A percentile compares a stretch with the other conserved stretches of the same genome.
These are phyloP conservation scores for Suhomyces xylopsoci DNA, from an alignment of 805 yeast genomes.

Conservation along the genomic window DNA sequence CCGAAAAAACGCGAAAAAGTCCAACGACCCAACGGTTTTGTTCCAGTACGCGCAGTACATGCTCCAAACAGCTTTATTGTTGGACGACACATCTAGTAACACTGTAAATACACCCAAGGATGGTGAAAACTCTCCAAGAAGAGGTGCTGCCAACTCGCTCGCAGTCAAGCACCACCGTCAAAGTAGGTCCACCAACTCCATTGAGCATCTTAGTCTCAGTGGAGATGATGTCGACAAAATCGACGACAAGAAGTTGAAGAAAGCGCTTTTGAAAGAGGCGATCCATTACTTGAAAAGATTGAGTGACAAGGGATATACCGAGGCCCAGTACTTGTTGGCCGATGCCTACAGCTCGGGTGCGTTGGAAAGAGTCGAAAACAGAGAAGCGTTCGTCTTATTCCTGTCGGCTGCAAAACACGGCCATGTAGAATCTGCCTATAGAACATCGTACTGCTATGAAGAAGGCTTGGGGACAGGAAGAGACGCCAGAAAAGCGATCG, in stretches of 20 bases:
- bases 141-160: slow-evolving; percentile 5
- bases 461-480: slow-evolving; percentile 91
- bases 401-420: slow-evolving; percentile 92
- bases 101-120: slow-evolving; percentile 7
- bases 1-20: slow-evolving; percentile 77
- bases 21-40: slow-evolving; percentile 81
- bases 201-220: slow-evolving; percentile 11
- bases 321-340: slow-evolving; percentile 90
- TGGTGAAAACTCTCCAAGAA: slow-evolving; percentile 19
- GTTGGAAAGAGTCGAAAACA: slow-evolving; percentile 73
- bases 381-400: slow-evolving; percentile 72
- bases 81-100: slow-evolving; percentile 29
- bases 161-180: slow-evolving; percentile 18
- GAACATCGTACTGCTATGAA: slow-evolving; percentile 88
- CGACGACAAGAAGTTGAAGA: slow-evolving; percentile 33
- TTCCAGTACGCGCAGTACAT: slow-evolving; percentile 90
- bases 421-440: slow-evolving; percentile 85
- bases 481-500: slow-evolving; percentile 83
- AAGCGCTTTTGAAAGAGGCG: slow-evolving; percentile 74
- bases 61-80: slow-evolving; percentile 76
- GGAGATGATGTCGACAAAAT: slow-evolving; percentile 10
- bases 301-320: slow-evolving; percentile 76
- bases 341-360: slow-evolving; percentile 87
- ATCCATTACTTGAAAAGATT: slow-evolving; percentile 63
- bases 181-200: slow-evolving; percentile 19